Base-by-base conservation (phyloP, 2,329 filamentous ascomycete genomes). In the Colletotrichum paranaense region DNA sequence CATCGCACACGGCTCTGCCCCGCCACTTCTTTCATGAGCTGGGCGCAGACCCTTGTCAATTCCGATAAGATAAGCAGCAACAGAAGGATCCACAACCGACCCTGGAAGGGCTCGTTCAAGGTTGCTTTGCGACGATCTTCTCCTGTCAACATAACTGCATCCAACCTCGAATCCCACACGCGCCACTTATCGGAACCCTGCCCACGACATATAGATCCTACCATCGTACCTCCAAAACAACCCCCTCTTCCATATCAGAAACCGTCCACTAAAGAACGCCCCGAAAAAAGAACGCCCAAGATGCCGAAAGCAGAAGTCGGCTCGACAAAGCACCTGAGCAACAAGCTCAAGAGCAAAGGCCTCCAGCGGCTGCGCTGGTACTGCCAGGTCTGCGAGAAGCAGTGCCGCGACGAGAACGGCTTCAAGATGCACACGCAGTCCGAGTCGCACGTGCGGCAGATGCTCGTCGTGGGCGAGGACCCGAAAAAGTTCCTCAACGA, bases 221-320 rank as follows among this genome's bases (percentile, higher is more conserved):
- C 3, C 62, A 57, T 28, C 24, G 2, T 12, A 42, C 24, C 16
- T n/a, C 38, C 30, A 30, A 19, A 1, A 9, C 7, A 30, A 22
- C 11, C n/a, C 5, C 22, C 19, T 19, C 2, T 46, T 9, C 7
- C 8, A 49, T 3, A 3, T 32, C 9, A 4, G 6, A 14, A 30
- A 14, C 9, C 9, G 6, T 14, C 24, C 24, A 46, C 1, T 14
- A 5, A 38, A 53, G 14, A 38, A 5, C n/a, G 16, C 19, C 19
- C 9, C 9, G 22, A 58, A 30, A 19, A 9, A 9, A 30, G 19
- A 49, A 5, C 53, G 52, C 35, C 79, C 85, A 92, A 81, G 65
- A 98, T 98, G 96, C 92, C 93, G 66, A 94, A 94, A 86, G 97
- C 97, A 79, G 97, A 98, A 86, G 92, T 94, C 67, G 97, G 97